phyloP scores from a whole-genome alignment of 495 filamentous ascomycete species.

The Saxophila tyrrhenica region DNA sequence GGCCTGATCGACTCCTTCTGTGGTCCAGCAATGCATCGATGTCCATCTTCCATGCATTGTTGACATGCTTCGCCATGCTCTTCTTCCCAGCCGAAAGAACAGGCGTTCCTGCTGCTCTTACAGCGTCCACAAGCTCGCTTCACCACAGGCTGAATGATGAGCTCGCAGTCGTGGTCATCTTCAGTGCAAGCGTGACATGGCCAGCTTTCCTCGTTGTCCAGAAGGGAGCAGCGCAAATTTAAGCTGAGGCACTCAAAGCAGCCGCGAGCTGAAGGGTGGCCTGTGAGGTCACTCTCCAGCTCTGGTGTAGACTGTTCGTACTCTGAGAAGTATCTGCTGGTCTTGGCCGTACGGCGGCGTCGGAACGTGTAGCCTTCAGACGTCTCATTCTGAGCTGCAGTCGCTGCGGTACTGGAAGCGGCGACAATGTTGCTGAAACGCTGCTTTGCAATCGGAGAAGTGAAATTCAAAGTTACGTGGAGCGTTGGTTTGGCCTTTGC shows the following conservation, averaged over 20 bases:
- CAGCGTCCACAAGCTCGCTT: slow-evolving; percentile 23
- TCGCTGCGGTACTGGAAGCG: background rate
- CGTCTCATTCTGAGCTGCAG: background rate
- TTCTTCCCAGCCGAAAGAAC: slow-evolving; percentile 17
- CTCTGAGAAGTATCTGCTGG: background rate
- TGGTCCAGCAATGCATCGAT: slow-evolving; percentile 22
- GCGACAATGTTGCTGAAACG: background rate
- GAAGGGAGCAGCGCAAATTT: slow-evolving; percentile 17
- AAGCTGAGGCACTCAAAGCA: slow-evolving; percentile 18
- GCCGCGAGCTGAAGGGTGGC: slow-evolving; percentile 18
- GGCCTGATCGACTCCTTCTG: slow-evolving; percentile 5
- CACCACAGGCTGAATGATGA: slow-evolving; percentile 12
- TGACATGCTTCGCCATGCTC: slow-evolving; percentile 19
- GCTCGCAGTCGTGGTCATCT: slow-evolving; percentile 21
- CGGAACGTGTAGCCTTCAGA: background rate
- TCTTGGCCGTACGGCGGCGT: background rate
- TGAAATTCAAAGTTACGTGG: background rate
- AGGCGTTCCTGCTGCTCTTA: slow-evolving; percentile 8
- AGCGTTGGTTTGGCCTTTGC: background rate
- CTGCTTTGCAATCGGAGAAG: background rate
- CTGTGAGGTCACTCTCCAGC: slow-evolving; percentile 12
- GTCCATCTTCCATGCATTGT: slow-evolving; percentile 14
- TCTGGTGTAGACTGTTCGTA: background rate
- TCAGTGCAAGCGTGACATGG: slow-evolving; percentile 20
- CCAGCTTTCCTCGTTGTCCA: slow-evolving; percentile 17